phyloP scores from a whole-genome alignment of 2,329 filamentous ascomycete species.

The Alternaria infectoria region DNA sequence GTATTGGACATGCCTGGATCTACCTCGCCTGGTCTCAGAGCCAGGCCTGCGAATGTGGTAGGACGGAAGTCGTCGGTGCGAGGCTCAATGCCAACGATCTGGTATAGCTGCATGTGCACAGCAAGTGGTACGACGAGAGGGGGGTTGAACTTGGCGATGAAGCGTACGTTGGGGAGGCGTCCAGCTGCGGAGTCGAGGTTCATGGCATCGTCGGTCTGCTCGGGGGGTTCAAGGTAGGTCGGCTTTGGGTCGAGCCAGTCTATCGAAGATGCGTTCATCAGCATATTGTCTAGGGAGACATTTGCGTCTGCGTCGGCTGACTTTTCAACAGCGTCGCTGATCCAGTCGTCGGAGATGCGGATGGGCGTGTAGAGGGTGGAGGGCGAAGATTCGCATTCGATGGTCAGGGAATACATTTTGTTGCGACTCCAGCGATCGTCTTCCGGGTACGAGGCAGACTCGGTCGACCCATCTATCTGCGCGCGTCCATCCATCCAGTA shows the following conservation, averaged over 20 bases:
- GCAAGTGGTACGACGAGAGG: slow-evolving; percentile 72
- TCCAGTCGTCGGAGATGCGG: slow-evolving; percentile 75
- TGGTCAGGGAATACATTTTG: slow-evolving; percentile 69
- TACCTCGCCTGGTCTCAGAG: slow-evolving; percentile 51
- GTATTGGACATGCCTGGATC: slow-evolving; percentile 61
- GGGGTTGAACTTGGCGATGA: slow-evolving; percentile 76
- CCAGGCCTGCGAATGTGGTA: slow-evolving; percentile 59
- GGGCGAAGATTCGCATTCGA: slow-evolving; percentile 65
- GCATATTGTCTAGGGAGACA: slow-evolving; percentile 45
- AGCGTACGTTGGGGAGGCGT: slow-evolving; percentile 73
- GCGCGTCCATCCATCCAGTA: slow-evolving; percentile 74
- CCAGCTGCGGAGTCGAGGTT: slow-evolving; percentile 60
- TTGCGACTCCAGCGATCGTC: slow-evolving; percentile 51
- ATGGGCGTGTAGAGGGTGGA: slow-evolving; percentile 64
- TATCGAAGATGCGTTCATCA: slow-evolving; percentile 54
- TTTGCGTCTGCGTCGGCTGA: slow-evolving; percentile 48
- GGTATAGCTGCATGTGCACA: slow-evolving; percentile 68
- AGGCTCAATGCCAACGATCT: slow-evolving; percentile 64
- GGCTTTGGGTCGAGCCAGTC: slow-evolving; percentile 78
- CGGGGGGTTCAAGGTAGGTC: slow-evolving; percentile 55
- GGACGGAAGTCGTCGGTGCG: slow-evolving; percentile 58
- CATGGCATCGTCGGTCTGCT: slow-evolving; percentile 56
- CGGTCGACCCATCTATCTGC: slow-evolving; percentile 44
- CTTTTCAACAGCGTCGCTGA: slow-evolving; percentile 71
- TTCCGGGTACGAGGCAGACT: slow-evolving; percentile 28